phyloP scores from a whole-genome alignment of 2,329 filamentous ascomycete genomes.

The Geosmithia flava region DNA sequence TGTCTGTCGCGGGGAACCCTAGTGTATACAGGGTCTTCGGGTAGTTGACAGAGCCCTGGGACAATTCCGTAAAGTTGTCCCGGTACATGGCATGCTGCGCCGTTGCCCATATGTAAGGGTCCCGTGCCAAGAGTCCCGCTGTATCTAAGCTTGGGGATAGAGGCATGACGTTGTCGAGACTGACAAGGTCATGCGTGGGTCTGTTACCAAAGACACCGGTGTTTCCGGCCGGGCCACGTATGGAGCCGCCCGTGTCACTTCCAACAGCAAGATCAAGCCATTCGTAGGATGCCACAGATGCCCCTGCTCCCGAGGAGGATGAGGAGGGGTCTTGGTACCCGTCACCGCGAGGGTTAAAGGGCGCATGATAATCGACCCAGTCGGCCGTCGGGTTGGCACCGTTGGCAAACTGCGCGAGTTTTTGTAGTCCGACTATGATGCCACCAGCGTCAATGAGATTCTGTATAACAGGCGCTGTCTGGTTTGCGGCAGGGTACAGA shows the following conservation, averaged over 20 bases:
- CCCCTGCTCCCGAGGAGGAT: conserved; percentile 28
- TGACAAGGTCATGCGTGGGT: conserved; percentile 25
- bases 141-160: conserved; percentile 29
- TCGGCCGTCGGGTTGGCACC: conserved; percentile 33
- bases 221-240: conserved; percentile 28
- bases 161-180: conserved; percentile 27
- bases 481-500: conserved; percentile 34
- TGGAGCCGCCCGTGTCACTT: conserved; percentile 28
- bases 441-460: conserved; percentile 48
- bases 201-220: conserved; percentile 32
- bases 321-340: conserved; percentile 32
- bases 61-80: conserved; percentile 19
- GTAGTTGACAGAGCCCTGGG: conserved; percentile 9
- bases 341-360: conserved; percentile 33
- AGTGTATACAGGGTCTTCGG: conserved; percentile 9
- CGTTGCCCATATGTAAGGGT: conserved; percentile 18
- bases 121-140: conserved; percentile 25
- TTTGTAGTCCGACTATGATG: conserved; percentile 32
- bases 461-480: conserved; percentile 39
- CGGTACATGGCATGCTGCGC: conserved; percentile 18
- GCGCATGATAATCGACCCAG: conserved; percentile 26
- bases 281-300: conserved; percentile 25
- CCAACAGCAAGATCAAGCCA: conserved; percentile 30
- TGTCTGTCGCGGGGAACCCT: neutral
- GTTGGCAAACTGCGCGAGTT: conserved; percentile 32